Evolutionary conservation across 2,329 filamentous ascomycete genomes (phyloP).

Genomic region (Apiospora kogelbergensis): DNA sequence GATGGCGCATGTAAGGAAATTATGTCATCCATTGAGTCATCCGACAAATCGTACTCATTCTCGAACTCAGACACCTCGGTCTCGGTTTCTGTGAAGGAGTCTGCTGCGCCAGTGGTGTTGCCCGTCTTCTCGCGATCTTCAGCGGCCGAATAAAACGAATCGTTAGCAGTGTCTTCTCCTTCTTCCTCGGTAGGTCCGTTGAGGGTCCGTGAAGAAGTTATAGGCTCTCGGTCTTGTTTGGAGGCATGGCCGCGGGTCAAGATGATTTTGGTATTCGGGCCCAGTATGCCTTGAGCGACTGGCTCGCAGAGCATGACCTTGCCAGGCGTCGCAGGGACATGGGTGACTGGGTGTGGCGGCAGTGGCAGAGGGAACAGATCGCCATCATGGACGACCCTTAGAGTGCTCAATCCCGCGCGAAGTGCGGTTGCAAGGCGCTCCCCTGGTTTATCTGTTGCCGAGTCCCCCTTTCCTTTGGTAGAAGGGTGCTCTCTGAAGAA

Average conservation of each 20-base stretch:
- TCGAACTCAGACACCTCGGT: conserved; percentile 63
- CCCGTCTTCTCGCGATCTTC: conserved; percentile 71
- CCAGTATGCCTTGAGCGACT: conserved; percentile 81
- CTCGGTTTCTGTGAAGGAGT: conserved; percentile 60
- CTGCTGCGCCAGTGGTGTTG: conserved; percentile 57
- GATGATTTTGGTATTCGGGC: conserved; percentile 79
- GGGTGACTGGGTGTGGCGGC: conserved; percentile 81
- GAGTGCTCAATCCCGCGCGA: conserved; percentile 69
- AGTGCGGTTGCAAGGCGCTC: conserved; percentile 66
- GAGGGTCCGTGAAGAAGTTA: conserved; percentile 50
- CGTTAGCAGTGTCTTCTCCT: conserved; percentile 81
- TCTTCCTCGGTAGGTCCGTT: conserved; percentile 63
- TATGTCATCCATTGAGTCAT: conserved; percentile 91
- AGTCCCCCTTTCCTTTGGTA: conserved; percentile 31
- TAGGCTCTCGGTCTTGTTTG: conserved; percentile 50
- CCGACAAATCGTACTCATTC: conserved; percentile 75
- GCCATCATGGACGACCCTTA: conserved; percentile 78
- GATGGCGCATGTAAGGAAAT: conserved; percentile 83
- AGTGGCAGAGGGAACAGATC: conserved; percentile 78
- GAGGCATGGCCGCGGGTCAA: conserved; percentile 63
- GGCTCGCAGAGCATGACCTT: conserved; percentile 93
- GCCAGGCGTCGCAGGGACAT: conserved; percentile 79
- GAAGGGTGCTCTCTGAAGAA: conserved; percentile 68
- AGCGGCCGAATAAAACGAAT: conserved; percentile 89
- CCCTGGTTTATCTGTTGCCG: conserved; percentile 40